Percentiles rank a stretch among this genome's conserved stretches.
These are phyloP conservation scores for Roridomyces roridus DNA, from an alignment of 768 basidiomycete species.

Conservation along the genomic window DNA sequence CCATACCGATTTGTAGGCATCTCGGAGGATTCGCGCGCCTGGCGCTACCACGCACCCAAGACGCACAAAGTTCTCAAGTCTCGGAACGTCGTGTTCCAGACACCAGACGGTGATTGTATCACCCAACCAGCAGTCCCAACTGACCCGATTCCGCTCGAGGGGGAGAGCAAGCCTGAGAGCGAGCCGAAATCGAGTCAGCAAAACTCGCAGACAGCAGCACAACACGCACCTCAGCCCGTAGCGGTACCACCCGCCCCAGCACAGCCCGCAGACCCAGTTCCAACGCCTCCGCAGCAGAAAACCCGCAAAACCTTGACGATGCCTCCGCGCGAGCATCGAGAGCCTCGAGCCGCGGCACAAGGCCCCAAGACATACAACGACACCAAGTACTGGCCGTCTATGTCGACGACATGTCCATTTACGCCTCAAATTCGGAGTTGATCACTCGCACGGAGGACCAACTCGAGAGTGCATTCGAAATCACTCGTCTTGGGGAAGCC, in stretches of 20 bases:
- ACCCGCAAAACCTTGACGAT: too few species aligned
- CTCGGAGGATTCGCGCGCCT: background rate
- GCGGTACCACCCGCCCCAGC: too few species aligned
- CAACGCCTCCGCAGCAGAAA: too few species aligned
- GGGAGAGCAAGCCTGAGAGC: background rate
- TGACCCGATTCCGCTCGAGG: background rate
- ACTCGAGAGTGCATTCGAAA: conserved; percentile 20
- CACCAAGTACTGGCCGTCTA: too few species aligned
- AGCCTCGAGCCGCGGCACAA: too few species aligned
- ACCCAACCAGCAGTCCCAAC: conserved; percentile 1
- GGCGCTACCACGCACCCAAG: conserved; percentile 1
- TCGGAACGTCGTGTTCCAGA: conserved; percentile 3
- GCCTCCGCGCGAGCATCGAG: too few species aligned
- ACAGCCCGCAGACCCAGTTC: too few species aligned
- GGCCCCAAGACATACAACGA: too few species aligned
- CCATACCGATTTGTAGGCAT: conserved; percentile 8
- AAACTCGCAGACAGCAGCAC: background rate
- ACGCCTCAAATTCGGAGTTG: conserved; percentile 1
- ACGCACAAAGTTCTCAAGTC: conserved; percentile 6
- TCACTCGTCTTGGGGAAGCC: conserved; percentile 21
- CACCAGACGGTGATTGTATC: background rate
- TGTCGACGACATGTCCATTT: conserved; percentile 30
- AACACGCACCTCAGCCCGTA: background rate
- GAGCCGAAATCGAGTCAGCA: conserved; percentile 3
- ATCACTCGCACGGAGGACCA: conserved; percentile 9